These are phyloP conservation scores for Zancudomyces culisetae DNA, from an alignment of 371 early-diverging fungal genomes.

Conservation along the genomic window DNA sequence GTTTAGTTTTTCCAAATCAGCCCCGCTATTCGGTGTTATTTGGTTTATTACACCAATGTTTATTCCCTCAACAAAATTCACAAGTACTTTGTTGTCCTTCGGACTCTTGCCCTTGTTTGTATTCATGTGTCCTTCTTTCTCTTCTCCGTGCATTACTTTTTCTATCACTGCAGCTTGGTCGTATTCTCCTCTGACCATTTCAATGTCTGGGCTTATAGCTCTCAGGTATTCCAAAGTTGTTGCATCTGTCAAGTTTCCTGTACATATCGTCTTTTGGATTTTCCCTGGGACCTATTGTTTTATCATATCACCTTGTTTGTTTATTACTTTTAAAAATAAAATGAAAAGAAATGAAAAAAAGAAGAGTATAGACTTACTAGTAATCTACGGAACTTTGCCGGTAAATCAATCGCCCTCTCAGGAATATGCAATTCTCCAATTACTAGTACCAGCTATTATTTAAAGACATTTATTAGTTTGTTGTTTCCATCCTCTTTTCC, in stretches of 20 bases:
- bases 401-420: slow-evolving; percentile 67
- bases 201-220: slow-evolving; percentile 58
- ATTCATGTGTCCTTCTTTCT: too few species aligned
- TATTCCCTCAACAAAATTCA: slow-evolving; percentile 54
- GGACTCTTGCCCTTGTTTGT: neutral
- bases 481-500: too few species aligned
- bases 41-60: slow-evolving; percentile 70
- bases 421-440: slow-evolving; percentile 92
- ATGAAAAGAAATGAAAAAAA: neutral
- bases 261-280: slow-evolving; percentile 84
- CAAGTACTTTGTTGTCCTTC: slow-evolving; percentile 42
- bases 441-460: slow-evolving; percentile 50
- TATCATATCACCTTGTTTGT: neutral
- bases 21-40: slow-evolving; percentile 63
- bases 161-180: slow-evolving; percentile 28
- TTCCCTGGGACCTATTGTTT: slow-evolving; percentile 75
- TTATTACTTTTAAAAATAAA: neutral
- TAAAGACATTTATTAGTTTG: neutral
- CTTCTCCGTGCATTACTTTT: neutral
- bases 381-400: slow-evolving; percentile 74
- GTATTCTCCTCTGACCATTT: slow-evolving; percentile 64
- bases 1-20: slow-evolving; percentile 58
- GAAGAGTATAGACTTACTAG: slow-evolving; percentile 27
- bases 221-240: slow-evolving; percentile 72
- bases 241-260: slow-evolving; percentile 68